Evolutionary conservation across 75 land plant genomes (phyloP).

Genomic region (Larix kaempferi): DNA sequence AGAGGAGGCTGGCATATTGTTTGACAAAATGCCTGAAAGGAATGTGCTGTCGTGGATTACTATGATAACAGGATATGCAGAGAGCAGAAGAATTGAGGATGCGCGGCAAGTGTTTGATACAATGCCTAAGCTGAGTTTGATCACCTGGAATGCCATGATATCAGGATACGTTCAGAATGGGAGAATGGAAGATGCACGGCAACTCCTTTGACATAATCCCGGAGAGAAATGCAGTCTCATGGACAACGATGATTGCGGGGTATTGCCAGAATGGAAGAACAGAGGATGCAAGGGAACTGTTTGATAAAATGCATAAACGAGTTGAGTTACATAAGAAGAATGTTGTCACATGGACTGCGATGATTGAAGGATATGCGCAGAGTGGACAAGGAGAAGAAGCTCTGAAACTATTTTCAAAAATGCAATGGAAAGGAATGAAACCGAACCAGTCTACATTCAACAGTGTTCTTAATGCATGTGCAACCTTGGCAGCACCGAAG

Average conservation of each 20-base stretch:
- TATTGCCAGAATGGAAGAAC: slow-evolving; percentile 15
- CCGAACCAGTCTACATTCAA: slow-evolving; percentile 37
- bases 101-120: slow-evolving; percentile 21
- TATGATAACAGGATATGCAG: slow-evolving; percentile 33
- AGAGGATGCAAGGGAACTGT: slow-evolving; percentile 16
- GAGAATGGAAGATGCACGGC: slow-evolving; percentile 21
- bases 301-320: slow-evolving; percentile 22
- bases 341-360: neutral
- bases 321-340: slow-evolving; percentile 13
- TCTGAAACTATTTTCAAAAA: slow-evolving; percentile 10
- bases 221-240: slow-evolving; percentile 35
- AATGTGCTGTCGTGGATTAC: slow-evolving; percentile 22
- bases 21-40: slow-evolving; percentile 28
- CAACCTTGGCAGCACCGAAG: slow-evolving; percentile 22
- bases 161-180: slow-evolving; percentile 48
- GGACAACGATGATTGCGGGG: slow-evolving; percentile 39
- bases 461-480: slow-evolving; percentile 33
- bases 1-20: slow-evolving; percentile 33
- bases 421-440: slow-evolving; percentile 19
- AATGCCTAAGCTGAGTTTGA: slow-evolving; percentile 24
- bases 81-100: slow-evolving; percentile 29
- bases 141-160: slow-evolving; percentile 37
- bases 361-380: slow-evolving; percentile 15
- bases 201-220: slow-evolving; percentile 17
- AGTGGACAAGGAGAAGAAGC: neutral